Percentiles rank a stretch among this genome's conserved stretches.
These are phyloP conservation scores for Torrubiellomyces zombiae DNA, from an alignment of 2,329 filamentous ascomycete species.

Conservation along the genomic window DNA sequence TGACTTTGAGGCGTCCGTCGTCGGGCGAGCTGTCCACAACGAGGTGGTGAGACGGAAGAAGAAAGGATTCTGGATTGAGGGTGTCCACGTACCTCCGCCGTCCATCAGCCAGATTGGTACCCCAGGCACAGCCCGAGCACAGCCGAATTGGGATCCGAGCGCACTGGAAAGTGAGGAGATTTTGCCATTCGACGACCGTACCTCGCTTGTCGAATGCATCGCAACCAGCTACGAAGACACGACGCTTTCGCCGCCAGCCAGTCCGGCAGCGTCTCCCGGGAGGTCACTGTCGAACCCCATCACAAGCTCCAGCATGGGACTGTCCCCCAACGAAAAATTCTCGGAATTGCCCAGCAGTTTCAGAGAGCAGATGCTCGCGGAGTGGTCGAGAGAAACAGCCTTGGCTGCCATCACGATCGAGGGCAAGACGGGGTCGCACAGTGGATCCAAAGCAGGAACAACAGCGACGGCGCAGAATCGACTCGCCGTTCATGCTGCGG, in stretches of 20 bases:
- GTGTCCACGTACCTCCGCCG: slow-evolving; percentile 53
- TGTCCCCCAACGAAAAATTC: slow-evolving; percentile 20
- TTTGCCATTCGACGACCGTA: slow-evolving; percentile 58
- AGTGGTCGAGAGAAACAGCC: slow-evolving; percentile 66
- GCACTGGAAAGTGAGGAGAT: slow-evolving; percentile 46
- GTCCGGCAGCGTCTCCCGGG: slow-evolving; percentile 53
- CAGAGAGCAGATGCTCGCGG: slow-evolving; percentile 57
- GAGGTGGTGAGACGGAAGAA: slow-evolving; percentile 62
- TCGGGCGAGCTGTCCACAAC: slow-evolving; percentile 54
- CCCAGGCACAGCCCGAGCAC: slow-evolving; percentile 27
- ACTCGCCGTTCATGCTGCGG: slow-evolving; percentile 33
- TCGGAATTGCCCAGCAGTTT: slow-evolving; percentile 48
- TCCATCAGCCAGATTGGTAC: slow-evolving; percentile 43
- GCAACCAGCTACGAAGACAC: slow-evolving; percentile 52
- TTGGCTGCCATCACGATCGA: slow-evolving; percentile 51
- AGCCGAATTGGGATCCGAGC: slow-evolving; percentile 29
- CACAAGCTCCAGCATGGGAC: slow-evolving; percentile 30
- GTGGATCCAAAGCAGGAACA: slow-evolving; percentile 54
- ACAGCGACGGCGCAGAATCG: slow-evolving; percentile 34
- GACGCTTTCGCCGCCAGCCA: slow-evolving; percentile 46
- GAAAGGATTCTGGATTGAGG: slow-evolving; percentile 65
- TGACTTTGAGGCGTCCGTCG: slow-evolving; percentile 51
- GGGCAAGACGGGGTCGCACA: slow-evolving; percentile 58
- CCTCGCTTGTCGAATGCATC: slow-evolving; percentile 57
- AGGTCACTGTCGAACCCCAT: slow-evolving; percentile 47